Conservation (phyloP, 345 rosid genomes). For the Gossypium bickii region DNA sequence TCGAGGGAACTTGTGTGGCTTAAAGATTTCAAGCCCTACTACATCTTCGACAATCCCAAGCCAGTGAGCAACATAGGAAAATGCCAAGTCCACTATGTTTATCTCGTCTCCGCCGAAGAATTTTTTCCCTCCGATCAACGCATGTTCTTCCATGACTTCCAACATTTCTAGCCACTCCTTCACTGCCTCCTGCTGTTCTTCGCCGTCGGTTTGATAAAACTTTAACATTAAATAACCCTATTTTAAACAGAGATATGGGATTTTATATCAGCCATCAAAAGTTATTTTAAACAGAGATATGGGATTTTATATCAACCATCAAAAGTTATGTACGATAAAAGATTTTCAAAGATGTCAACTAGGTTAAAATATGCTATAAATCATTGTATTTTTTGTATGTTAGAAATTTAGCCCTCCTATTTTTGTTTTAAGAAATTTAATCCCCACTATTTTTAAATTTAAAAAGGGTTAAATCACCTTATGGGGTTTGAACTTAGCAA, state of each 20-base stretch:
- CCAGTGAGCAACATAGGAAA: slow-evolving; percentile 15
- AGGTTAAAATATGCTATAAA: no score
- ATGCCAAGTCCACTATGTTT: slow-evolving; percentile 22
- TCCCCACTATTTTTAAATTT: no score
- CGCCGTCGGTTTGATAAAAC: not conserved
- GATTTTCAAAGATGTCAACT: no score
- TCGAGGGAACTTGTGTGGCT: not conserved
- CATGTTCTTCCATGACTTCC: slow-evolving; percentile 12
- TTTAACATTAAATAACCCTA: slow-evolving; percentile 7
- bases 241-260: not conserved
- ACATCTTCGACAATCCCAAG: not conserved
- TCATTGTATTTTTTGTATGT: no score
- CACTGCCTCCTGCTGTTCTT: slow-evolving; percentile 14
- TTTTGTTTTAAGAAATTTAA: no score
- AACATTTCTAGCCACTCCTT: slow-evolving; percentile 15
- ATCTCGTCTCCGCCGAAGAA: slow-evolving; percentile 19
- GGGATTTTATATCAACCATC: no score
- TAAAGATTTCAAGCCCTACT: not conserved
- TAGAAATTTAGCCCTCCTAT: no score
- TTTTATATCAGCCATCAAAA: no score
- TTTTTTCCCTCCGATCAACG: slow-evolving; percentile 3
- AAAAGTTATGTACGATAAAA: no score
- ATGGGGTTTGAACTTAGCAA: no score
- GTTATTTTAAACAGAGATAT: not conserved
- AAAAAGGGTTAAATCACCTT: no score